Conservation (phyloP, 2,329 filamentous ascomycete genomes). For the Pseudogymnoascus sp. region DNA sequence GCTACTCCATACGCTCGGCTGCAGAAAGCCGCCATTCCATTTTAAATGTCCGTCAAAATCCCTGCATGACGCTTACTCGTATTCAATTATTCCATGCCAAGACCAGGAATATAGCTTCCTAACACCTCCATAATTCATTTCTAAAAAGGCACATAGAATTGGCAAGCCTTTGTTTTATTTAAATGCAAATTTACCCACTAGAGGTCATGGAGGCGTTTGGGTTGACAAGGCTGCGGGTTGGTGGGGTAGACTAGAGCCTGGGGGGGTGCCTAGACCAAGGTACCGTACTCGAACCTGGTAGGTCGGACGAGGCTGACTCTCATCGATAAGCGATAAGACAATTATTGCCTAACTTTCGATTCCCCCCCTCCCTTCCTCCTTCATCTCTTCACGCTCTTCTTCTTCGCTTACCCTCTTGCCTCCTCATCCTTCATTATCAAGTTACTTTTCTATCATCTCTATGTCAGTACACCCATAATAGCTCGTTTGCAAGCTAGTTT, state of each 20-base stretch:
- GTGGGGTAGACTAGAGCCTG: slow-evolving; percentile 1
- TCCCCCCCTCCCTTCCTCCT: not conserved
- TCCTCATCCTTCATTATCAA: not conserved
- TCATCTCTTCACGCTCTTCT: not conserved
- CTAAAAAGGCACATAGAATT: not conserved
- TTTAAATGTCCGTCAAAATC: not conserved
- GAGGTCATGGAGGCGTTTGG: not conserved
- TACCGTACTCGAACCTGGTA: not conserved
- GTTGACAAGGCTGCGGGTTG: slow-evolving; percentile 1
- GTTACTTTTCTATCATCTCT: not conserved
- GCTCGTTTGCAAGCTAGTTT: not conserved
- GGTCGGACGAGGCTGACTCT: slow-evolving; percentile 3
- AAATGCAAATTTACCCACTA: not conserved
- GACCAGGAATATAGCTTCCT: not conserved
- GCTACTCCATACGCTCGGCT: slow-evolving; percentile 6
- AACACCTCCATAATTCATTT: not conserved
- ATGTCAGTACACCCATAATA: not conserved
- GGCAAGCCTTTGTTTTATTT: not conserved
- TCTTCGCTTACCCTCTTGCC: not conserved
- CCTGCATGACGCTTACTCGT: slow-evolving; percentile 7
- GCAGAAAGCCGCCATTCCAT: not conserved
- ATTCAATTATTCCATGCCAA: not conserved
- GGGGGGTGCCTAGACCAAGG: not conserved
- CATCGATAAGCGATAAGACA: slow-evolving; percentile 10
- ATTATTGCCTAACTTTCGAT: slow-evolving; percentile 6